Evolutionary conservation across 495 filamentous ascomycete genomes (phyloP).

Genomic region (Aspergillus taichungensis): DNA sequence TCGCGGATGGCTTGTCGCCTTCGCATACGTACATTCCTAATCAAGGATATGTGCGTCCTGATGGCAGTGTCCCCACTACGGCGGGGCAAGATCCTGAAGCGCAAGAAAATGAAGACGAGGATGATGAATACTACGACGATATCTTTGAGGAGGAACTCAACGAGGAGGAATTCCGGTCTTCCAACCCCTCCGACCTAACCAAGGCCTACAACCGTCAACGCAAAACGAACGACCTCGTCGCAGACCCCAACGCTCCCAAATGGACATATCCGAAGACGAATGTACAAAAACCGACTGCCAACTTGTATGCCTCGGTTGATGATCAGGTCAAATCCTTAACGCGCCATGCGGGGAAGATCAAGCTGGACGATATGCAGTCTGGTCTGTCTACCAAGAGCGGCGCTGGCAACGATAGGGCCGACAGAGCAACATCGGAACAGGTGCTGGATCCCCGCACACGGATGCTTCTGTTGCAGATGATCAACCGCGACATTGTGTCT

Average conservation of each 20-base stretch:
- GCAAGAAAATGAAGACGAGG: conserved; percentile 26
- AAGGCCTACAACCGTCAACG: conserved; percentile 89
- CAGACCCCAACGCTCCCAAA: conserved; percentile 46
- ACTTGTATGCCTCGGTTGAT: conserved; percentile 68
- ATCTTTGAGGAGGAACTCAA: conserved; percentile 49
- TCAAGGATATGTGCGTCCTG: conserved; percentile 40
- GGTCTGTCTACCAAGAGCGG: conserved; percentile 43
- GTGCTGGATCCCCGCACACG: conserved; percentile 88
- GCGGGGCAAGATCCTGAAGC: conserved; percentile 29
- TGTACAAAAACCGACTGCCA: conserved; percentile 73
- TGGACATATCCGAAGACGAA: conserved; percentile 66
- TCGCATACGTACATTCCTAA: conserved; percentile 47
- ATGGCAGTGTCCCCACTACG: conserved; percentile 22
- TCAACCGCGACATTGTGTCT: conserved; percentile 73
- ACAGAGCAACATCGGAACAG: conserved; percentile 87
- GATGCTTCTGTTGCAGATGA: conserved; percentile 91
- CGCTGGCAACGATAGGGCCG: conserved; percentile 63
- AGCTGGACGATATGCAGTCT: conserved; percentile 58
- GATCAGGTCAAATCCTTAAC: conserved; percentile 80
- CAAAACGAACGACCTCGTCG: conserved; percentile 46
- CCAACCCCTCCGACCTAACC: conserved; percentile 61
- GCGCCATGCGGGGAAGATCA: conserved; percentile 82
- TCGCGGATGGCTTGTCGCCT: conserved; percentile 41
- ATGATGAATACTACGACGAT: conserved; percentile 51
- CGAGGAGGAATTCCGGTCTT: conserved; percentile 48